phyloP scores from a whole-genome alignment of 2,329 filamentous ascomycete genomes.

The Epichloe sibirici region DNA sequence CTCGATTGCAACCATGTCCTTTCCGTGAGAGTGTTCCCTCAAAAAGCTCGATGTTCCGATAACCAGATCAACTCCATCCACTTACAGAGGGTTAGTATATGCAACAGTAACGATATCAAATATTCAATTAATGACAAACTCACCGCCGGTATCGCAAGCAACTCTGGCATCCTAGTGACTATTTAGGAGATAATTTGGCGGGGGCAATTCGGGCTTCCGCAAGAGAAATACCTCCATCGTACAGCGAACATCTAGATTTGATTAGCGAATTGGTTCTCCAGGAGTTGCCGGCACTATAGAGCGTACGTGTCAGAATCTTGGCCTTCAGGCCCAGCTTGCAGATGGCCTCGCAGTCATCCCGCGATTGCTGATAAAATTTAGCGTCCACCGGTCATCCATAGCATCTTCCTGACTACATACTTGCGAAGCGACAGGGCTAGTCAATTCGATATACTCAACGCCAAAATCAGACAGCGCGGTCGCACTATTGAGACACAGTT shows the following conservation, averaged over 20 bases:
- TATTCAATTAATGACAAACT: neutral
- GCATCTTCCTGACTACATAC: neutral
- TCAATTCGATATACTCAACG: constrained; percentile 49
- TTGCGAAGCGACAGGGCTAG: constrained; percentile 55
- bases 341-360: constrained; percentile 77
- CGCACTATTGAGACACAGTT: constrained; percentile 2
- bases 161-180: constrained; percentile 1
- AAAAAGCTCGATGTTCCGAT: constrained; percentile 78
- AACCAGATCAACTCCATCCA: constrained; percentile 33
- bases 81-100: constrained; percentile 17
- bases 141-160: constrained; percentile 2
- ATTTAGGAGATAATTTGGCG: neutral
- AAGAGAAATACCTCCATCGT: constrained; percentile 4
- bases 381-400: neutral
- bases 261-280: neutral
- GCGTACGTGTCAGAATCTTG: constrained; percentile 17
- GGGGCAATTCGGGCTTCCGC: neutral
- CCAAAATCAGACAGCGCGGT: constrained; percentile 10
- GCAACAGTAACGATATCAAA: neutral
- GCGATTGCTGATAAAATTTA: constrained; percentile 59
- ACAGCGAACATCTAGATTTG: constrained; percentile 13
- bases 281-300: constrained; percentile 8
- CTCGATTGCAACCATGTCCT: constrained; percentile 68
- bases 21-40: constrained; percentile 77
- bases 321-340: constrained; percentile 81